Evolutionary conservation across 2,329 filamentous ascomycete genomes (phyloP), one percentile per base, ranked within the genome.

Genomic region (Leptographium procerum): DNA sequence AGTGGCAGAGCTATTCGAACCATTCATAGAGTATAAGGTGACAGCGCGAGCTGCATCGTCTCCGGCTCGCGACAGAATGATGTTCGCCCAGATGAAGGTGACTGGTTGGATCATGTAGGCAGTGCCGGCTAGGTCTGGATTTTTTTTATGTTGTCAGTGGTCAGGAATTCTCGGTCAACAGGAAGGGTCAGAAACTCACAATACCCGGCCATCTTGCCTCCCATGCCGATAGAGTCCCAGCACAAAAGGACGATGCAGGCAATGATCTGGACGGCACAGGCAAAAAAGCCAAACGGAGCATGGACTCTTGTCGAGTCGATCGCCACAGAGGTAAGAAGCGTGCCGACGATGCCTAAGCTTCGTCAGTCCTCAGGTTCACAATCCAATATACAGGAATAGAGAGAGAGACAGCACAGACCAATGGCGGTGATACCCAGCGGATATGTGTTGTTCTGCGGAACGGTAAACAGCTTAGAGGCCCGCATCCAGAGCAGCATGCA

Each of bases 371-470:
- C 14, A 13, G 16, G 6, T 7, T 36, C 6, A 2, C 34, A 36
- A n/a, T n/a, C n/a, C n/a, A n/a, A n/a, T n/a, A n/a, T n/a, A n/a
- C n/a, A n/a, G n/a, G n/a, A n/a, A n/a, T n/a, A n/a, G n/a, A 52
- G n/a, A 13, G n/a, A 19, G 10, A 33, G 14, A 24, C 10, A n/a
- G 14, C n/a, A 54, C 52, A 45, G 64, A 43, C 79, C 81, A 0
- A 78, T 74, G 0, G 79, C 80, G 0, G 80, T 75, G 0, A 83
- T 75, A 1, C 78, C 80, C 0, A 80, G 77, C 0, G 80, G 79
- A 50, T 82, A 82, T 61, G 79, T 77, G 63, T 82, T 83, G 9
- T 77, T 72, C 61, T 82, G 76, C 0, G 72, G 56, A 0, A 79
- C 69, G 0, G 72, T 70, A 63, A 79, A 81, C 14, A 64, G 64